These are phyloP conservation scores for Byssoonygena ceratinophila DNA, from an alignment of 2,329 filamentous ascomycete species.

Conservation along the genomic window DNA sequence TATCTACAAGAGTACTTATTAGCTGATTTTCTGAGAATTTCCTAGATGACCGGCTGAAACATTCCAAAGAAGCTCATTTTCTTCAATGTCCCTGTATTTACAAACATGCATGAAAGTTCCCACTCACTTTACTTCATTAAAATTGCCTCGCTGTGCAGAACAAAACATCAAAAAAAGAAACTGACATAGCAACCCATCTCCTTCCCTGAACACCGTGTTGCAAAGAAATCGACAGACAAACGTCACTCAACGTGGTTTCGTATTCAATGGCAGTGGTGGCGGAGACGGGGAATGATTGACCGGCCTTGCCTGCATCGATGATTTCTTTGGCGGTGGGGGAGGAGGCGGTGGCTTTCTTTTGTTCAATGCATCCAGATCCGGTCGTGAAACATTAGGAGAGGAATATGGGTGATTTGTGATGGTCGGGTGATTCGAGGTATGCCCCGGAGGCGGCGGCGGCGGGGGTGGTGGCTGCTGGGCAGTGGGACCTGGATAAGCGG, in stretches of 20 bases:
- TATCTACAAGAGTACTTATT: too few species aligned
- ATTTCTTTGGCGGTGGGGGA: constrained; percentile 49
- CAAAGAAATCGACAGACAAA: background rate
- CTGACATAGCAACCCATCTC: background rate
- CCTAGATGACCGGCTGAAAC: background rate
- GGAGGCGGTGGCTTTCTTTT: constrained; percentile 46
- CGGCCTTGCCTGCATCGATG: constrained; percentile 34
- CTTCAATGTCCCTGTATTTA: background rate
- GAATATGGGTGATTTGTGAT: constrained; percentile 19
- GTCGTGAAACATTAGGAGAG: constrained; percentile 20
- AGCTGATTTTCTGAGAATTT: too few species aligned
- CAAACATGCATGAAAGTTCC: background rate
- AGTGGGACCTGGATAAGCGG: constrained; percentile 18
- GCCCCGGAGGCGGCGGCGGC: constrained; percentile 19
- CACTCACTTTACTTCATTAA: background rate
- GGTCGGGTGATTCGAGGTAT: constrained; percentile 13
- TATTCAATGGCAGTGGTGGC: constrained; percentile 48
- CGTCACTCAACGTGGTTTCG: constrained; percentile 42
- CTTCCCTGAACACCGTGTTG: background rate
- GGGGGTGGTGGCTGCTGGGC: too few species aligned
- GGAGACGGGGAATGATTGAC: constrained; percentile 30
- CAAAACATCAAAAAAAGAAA: background rate
- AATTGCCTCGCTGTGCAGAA: background rate
- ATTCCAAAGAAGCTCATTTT: background rate
- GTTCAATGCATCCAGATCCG: constrained; percentile 26